Evolutionary conservation across 352 stramenopile species (phyloP).

Genomic region (Phytopythium litorale): DNA sequence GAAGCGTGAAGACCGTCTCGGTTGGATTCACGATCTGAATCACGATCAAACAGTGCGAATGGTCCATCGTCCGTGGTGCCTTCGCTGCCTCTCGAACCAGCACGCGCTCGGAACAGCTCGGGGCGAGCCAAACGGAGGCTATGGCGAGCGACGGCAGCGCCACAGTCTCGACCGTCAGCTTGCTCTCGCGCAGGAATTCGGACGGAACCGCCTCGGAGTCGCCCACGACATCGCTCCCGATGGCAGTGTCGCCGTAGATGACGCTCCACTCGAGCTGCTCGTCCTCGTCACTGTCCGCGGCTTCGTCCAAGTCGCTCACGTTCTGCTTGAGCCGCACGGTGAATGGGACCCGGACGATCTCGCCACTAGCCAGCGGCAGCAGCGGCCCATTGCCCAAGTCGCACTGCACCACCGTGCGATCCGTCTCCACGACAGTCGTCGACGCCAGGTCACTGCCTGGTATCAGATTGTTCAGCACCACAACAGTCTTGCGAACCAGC

Average conservation of each 20-base stretch:
- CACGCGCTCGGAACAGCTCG: constrained; percentile 21
- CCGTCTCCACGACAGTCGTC: constrained; percentile 12
- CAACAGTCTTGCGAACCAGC: constrained; percentile 24
- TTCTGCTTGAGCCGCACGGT: constrained; percentile 25
- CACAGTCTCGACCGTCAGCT: constrained; percentile 39
- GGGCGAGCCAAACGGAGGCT: constrained; percentile 28
- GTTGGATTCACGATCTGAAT: constrained; percentile 66
- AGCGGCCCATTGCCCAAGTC: not conserved
- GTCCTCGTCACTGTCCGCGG: constrained; percentile 23
- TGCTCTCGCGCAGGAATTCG: constrained; percentile 55
- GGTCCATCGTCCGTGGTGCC: constrained; percentile 29
- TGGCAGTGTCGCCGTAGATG: constrained; percentile 34
- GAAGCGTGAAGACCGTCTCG: constrained; percentile 61
- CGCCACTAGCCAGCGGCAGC: constrained; percentile 28
- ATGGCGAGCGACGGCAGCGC: constrained; percentile 50
- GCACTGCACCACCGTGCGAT: constrained; percentile 15
- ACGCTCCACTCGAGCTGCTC: constrained; percentile 62
- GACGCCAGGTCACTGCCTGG: not conserved
- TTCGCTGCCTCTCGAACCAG: not conserved
- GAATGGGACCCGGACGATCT: constrained; percentile 34
- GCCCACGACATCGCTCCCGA: not conserved
- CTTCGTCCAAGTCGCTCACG: constrained; percentile 11
- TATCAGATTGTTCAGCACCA: constrained; percentile 44
- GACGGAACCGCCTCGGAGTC: not conserved
- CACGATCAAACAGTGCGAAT: constrained; percentile 40